Evolutionary conservation across 495 filamentous ascomycete species (phyloP).

Genomic region (Evernia prunastri): DNA sequence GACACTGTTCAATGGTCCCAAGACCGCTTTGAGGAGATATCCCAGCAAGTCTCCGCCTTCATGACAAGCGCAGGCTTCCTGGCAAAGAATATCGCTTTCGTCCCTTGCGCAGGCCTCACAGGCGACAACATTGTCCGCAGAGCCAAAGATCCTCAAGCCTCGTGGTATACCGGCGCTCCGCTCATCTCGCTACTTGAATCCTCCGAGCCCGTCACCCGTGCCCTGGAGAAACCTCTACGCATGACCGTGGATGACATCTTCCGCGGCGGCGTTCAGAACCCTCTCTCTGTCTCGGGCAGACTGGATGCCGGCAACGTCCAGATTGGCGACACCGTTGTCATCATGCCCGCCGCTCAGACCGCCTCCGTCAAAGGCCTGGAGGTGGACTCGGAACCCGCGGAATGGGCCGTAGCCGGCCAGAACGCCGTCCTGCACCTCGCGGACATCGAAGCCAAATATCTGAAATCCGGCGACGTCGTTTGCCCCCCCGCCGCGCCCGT

Average conservation of each 20-base stretch:
- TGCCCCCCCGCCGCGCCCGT: constrained; percentile 66
- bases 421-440: constrained; percentile 75
- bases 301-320: constrained; percentile 81
- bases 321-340: constrained; percentile 68
- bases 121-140: constrained; percentile 76
- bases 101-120: constrained; percentile 81
- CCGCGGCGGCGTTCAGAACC: constrained; percentile 64
- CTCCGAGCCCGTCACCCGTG: constrained; percentile 62
- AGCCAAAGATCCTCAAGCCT: constrained; percentile 47
- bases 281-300: constrained; percentile 75
- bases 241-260: constrained; percentile 81
- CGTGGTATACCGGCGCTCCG: constrained; percentile 76
- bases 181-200: constrained; percentile 78
- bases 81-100: constrained; percentile 68
- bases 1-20: constrained; percentile 76
- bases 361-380: constrained; percentile 72
- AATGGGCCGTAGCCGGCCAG: constrained; percentile 96
- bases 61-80: constrained; percentile 74
- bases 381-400: constrained; percentile 59
- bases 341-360: constrained; percentile 73
- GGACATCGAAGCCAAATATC: constrained; percentile 78
- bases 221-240: constrained; percentile 71
- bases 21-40: constrained; percentile 77
- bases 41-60: constrained; percentile 76
- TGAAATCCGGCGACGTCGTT: constrained; percentile 78